These are phyloP conservation scores for Dactylis glomerata DNA, from an alignment of 176 grass and related monocot genomes.

Conservation along the genomic window DNA sequence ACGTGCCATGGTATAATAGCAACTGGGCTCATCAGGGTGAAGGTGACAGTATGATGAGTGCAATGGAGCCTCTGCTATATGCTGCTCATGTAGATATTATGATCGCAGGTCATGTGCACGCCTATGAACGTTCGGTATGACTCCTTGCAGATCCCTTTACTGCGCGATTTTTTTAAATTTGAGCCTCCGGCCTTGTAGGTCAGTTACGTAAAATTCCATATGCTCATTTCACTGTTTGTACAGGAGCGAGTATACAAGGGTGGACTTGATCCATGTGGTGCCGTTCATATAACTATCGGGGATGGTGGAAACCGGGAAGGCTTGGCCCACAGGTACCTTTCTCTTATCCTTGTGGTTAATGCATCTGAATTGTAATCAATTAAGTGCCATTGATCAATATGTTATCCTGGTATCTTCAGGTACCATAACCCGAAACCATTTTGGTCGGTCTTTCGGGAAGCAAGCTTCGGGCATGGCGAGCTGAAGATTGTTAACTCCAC, in stretches of 20 bases:
- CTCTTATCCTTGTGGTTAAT: not conserved
- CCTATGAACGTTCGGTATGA: constrained; percentile 89
- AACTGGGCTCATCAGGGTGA: constrained; percentile 87
- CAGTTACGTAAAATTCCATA: not conserved
- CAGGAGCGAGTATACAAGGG: constrained; percentile 70
- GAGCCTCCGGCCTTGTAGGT: not conserved
- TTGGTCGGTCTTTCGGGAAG: constrained; percentile 97
- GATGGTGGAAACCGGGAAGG: constrained; percentile 97
- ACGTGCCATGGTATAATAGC: constrained; percentile 97
- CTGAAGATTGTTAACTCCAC: constrained; percentile 71
- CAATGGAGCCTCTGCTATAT: constrained; percentile 80
- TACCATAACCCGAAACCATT: constrained; percentile 70
- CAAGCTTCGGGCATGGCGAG: constrained; percentile 92
- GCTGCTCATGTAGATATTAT: constrained; percentile 76
- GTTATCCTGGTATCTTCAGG: constrained; percentile 26
- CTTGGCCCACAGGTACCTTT: constrained; percentile 67
- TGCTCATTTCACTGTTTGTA: constrained; percentile 1
- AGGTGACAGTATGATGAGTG: constrained; percentile 72
- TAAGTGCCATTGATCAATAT: not conserved
- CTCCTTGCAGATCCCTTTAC: not conserved
- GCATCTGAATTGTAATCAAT: not conserved
- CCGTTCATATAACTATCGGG: constrained; percentile 89
- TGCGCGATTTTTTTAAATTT: not conserved
- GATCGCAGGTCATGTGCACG: constrained; percentile 88
- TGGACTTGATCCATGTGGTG: constrained; percentile 60